Base-by-base conservation (phyloP, 768 basidiomycete species). In the Coprinopsis strossmayeri region DNA sequence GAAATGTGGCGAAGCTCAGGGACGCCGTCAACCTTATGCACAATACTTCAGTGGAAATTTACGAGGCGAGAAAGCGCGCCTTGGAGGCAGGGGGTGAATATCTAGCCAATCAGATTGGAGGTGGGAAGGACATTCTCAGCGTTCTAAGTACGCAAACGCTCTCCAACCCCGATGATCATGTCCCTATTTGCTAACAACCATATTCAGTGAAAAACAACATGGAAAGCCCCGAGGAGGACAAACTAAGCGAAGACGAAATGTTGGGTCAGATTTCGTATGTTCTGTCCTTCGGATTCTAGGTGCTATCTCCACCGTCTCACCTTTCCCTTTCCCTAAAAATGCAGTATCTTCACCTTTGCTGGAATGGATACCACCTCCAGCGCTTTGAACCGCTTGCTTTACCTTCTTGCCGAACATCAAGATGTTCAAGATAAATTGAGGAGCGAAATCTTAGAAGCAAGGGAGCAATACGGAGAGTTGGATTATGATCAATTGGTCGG, bases 111-210 rank as follows among this genome's bases (percentile, higher is more conserved):
- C 67, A 71, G 45, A 61, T 70, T 32, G 68, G 64, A 13, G 58
- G 61, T 50, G 72, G 71, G 10, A 72, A 71, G 46, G 76, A 77
- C 54, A 65, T 77, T 25, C 65, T 77, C 51, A 77, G 69, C 50
- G 60, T 74, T 18, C 59, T 77, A 10, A 53, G 76, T 77, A 57
- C 26, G 74, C 50, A n/a, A n/a, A n/a, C n/a, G n/a, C n/a, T n/a
- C n/a, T n/a, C n/a, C n/a, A n/a, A n/a, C n/a, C n/a, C n/a, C n/a
- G n/a, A n/a, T n/a, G n/a, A n/a, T n/a, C n/a, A n/a, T n/a, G n/a
- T n/a, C n/a, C 40, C 34, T 21, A 40, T 23, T 35, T 18, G 20
- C 26, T 41, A 25, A 41, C 28, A 21, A 26, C 35, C 18, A 43
- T 18, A 5, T 23, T 3, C n/a, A 49, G 48, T 49, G 27, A 42